These are phyloP conservation scores for Dendryphion nanum DNA, from an alignment of 2,329 filamentous ascomycete genomes.

Conservation along the genomic window DNA sequence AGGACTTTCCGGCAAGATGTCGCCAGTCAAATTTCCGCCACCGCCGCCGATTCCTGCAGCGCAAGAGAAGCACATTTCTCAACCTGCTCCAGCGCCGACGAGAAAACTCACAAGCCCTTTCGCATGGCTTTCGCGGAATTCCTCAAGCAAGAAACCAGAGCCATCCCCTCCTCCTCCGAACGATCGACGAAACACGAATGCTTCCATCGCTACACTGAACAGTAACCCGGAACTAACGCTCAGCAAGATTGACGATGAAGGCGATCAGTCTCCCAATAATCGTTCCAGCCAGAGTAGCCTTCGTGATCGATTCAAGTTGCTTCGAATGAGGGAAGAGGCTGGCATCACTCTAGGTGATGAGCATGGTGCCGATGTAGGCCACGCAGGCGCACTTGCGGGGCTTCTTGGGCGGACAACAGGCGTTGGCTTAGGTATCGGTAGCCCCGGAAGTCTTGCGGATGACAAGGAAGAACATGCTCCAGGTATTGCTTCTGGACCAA, in stretches of 20 bases:
- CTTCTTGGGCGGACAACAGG: slow-evolving; percentile 43
- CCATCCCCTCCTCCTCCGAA: slow-evolving; percentile 57
- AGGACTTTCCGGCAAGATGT: slow-evolving; percentile 70
- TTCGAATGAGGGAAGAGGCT: slow-evolving; percentile 47
- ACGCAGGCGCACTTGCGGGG: slow-evolving; percentile 43
- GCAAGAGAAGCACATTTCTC: slow-evolving; percentile 23
- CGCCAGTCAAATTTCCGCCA: slow-evolving; percentile 56
- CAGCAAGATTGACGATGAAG: slow-evolving; percentile 68
- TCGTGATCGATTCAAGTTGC: slow-evolving; percentile 47
- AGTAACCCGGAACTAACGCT: slow-evolving; percentile 82
- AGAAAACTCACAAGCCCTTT: slow-evolving; percentile 72
- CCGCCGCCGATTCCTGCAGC: slow-evolving; percentile 28
- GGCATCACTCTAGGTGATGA: slow-evolving; percentile 42
- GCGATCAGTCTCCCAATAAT: slow-evolving; percentile 25
- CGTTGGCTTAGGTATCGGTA: slow-evolving; percentile 46
- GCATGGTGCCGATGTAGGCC: slow-evolving; percentile 44
- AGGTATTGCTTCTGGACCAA: slow-evolving; percentile 16
- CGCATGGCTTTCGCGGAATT: slow-evolving; percentile 35
- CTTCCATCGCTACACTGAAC: slow-evolving; percentile 73
- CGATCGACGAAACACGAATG: slow-evolving; percentile 69
- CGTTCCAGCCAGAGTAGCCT: slow-evolving; percentile 42
- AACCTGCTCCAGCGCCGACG: slow-evolving; percentile 41
- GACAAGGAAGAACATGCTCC: slow-evolving; percentile 41
- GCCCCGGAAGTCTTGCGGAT: slow-evolving; percentile 50
- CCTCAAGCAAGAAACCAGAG: slow-evolving; percentile 58